These are phyloP conservation scores for Bullera alba DNA, from an alignment of 768 basidiomycete genomes.

Conservation along the genomic window DNA sequence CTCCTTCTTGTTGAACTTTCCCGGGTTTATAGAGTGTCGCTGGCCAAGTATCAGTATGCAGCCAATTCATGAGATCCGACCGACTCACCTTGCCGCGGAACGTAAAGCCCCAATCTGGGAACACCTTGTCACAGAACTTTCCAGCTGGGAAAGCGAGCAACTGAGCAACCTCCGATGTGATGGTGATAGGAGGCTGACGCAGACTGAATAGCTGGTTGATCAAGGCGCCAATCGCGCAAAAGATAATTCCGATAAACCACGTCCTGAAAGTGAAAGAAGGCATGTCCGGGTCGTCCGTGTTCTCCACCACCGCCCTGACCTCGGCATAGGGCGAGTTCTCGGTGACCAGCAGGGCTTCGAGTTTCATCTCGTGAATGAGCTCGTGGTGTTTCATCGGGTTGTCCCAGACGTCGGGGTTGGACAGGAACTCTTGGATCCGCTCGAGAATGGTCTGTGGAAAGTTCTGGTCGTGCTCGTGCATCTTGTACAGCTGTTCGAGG, in stretches of 20 bases:
- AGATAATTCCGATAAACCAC: conserved; percentile 43
- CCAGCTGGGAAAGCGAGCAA: conserved; percentile 52
- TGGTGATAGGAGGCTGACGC: conserved; percentile 54
- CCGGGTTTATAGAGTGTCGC: conserved; percentile 13
- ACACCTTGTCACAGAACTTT: not conserved
- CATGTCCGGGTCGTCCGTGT: conserved; percentile 32
- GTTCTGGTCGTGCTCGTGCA: conserved; percentile 34
- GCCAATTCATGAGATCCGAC: no score
- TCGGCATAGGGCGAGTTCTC: conserved; percentile 80
- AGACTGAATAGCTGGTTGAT: conserved; percentile 51
- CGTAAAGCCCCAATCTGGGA: not conserved
- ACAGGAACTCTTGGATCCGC: conserved; percentile 20
- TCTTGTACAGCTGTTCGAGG: conserved; percentile 9
- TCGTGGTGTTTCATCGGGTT: conserved; percentile 12
- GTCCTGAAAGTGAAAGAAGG: conserved; percentile 39
- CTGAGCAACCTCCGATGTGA: conserved; percentile 69
- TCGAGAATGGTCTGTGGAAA: conserved; percentile 18
- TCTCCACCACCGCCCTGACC: conserved; percentile 60
- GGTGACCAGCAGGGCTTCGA: conserved; percentile 29
- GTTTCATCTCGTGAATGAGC: conserved; percentile 31
- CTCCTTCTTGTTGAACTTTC: conserved; percentile 26
- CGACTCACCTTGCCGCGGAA: no score
- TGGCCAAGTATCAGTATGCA: no score
- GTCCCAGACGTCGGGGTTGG: conserved; percentile 7
- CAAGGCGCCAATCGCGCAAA: conserved; percentile 50